Base-by-base conservation (phyloP, 108 stramenopile genomes). In the Skeletonema potamos region DNA sequence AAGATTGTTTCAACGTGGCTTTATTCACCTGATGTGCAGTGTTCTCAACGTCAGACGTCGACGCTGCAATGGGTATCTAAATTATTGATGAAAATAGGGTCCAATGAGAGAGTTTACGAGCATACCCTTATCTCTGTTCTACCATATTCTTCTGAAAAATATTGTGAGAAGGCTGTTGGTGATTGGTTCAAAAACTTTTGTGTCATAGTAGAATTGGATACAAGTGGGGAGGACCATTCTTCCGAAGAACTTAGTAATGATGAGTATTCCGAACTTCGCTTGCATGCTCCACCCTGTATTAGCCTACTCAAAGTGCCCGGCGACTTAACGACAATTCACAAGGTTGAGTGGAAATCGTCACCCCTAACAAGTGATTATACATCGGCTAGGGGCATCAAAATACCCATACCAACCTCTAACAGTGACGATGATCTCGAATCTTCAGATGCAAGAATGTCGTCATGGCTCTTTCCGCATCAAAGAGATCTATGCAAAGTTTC, bases 391-490 rank as follows among this genome's bases (percentile, higher is more conserved):
- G 54, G 27, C 7, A 2, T 27, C 0, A 55, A 9, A 55, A 55
- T 55, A n/a, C 37, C 58, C 18, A 32, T 36, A 61, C 34, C 18
- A 61, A 18, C 22, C 33, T 36, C 59, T 20, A 10, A 36, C 36
- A 1, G 59, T 37, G 34, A 70, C 3, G 54, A 36, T 20, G 20
- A 48, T 48, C 5, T 30, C 29, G n/a, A 8, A 9, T 33, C 9
- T 2, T 12, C 10, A 11, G 33, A 15, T 17, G 59, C 46, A 54
- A 34, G 18, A 11, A 60, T 20, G 11, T 12, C 55, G 3, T 28
- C 15, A 2, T 76, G 66, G 61, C 34, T 24, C 0, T 76, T 76
- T 39, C 74, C 74, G 1, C 76, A 76, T 54, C 62, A 70, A 51
- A 48, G 58, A 18, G 34, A 62, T 18, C 33, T 68, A 44, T 64